phyloP scores from a whole-genome alignment of 345 rosid genomes.

The Cardiospermum halicacabum region DNA sequence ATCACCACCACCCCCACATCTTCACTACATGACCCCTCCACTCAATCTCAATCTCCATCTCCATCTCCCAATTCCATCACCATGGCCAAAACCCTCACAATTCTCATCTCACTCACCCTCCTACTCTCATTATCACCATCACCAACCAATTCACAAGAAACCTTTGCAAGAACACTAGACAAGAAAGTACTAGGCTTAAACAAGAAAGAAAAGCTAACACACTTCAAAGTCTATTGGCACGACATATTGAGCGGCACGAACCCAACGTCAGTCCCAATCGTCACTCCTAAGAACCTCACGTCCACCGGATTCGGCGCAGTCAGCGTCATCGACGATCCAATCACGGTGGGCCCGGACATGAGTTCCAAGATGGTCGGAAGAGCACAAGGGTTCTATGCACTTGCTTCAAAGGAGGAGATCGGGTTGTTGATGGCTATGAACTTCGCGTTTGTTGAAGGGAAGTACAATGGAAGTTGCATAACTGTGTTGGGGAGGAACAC shows the following conservation, averaged over 20 bases:
- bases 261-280: constrained; percentile 42
- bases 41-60: no score
- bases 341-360: constrained; percentile 48
- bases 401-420: constrained; percentile 46
- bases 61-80: no score
- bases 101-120: constrained; percentile 8
- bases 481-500: constrained; percentile 63
- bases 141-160: constrained; percentile 12
- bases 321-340: constrained; percentile 60
- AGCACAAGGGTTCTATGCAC: constrained; percentile 71
- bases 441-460: constrained; percentile 58
- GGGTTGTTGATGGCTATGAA: constrained; percentile 69
- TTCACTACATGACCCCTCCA: no score
- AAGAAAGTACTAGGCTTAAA: constrained; percentile 27
- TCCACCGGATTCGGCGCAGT: constrained; percentile 39
- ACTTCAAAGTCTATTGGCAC: constrained; percentile 64
- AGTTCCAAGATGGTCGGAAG: constrained; percentile 58
- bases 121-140: constrained; percentile 18
- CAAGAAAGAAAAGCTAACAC: constrained; percentile 55
- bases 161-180: constrained; percentile 32
- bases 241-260: constrained; percentile 48
- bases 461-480: constrained; percentile 65
- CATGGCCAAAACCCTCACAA: constrained; percentile 11
- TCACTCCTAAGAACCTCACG: constrained; percentile 27
- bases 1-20: no score